A percentile compares a stretch with the other conserved stretches of the same genome.
These are phyloP conservation scores for Penicillium sp. DNA, from an alignment of 2,329 filamentous ascomycete genomes.

Conservation along the genomic window DNA sequence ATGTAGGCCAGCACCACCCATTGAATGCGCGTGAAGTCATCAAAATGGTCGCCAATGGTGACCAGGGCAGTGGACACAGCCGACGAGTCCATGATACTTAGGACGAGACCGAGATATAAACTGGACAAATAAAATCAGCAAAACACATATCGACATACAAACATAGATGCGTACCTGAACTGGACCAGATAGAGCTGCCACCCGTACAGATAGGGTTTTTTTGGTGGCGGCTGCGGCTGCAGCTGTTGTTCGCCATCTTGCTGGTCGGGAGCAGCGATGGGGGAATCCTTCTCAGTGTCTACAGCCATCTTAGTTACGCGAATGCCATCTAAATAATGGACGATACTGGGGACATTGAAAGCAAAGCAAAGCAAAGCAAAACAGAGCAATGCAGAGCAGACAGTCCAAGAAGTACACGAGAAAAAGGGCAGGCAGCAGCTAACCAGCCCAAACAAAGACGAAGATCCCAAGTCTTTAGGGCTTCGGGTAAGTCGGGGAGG, in stretches of 20 bases:
- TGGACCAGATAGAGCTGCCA: slow-evolving; percentile 3
- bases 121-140: neutral
- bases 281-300: neutral
- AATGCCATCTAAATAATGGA: neutral
- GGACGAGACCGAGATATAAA: neutral
- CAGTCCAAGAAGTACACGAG: neutral
- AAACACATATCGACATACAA: neutral
- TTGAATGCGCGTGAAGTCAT: slow-evolving; percentile 2
- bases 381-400: too few relatives aligned
- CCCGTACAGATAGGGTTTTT: neutral
- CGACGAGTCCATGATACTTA: slow-evolving; percentile 1
- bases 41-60: slow-evolving; percentile 1
- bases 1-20: slow-evolving; percentile 5
- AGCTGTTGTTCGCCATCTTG: neutral
- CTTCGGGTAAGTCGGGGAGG: neutral
- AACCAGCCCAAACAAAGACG: too few relatives aligned
- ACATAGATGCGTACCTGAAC: neutral
- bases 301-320: neutral
- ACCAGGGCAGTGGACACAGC: slow-evolving; percentile 2
- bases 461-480: too few relatives aligned
- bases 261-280: too few relatives aligned
- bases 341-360: too few relatives aligned
- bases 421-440: neutral
- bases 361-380: neutral
- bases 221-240: neutral